Percentiles rank a stretch among this genome's conserved stretches.
Conservation (phyloP, 192 early-diverging fungal species). For the Gonapodya prolifera region DNA sequence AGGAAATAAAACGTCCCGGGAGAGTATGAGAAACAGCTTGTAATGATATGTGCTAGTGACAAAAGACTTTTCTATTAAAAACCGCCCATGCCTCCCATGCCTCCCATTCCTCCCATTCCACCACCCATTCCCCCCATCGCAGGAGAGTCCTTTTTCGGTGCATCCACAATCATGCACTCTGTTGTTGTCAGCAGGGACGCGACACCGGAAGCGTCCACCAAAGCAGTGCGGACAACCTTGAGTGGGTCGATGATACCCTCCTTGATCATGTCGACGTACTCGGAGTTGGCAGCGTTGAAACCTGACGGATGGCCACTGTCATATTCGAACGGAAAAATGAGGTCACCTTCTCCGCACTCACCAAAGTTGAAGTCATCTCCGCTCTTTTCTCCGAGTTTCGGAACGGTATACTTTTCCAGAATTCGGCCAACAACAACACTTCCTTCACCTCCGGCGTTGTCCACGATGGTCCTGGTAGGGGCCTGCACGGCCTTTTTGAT, state of each 20-base stretch:
- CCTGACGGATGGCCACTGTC: constrained; percentile 17
- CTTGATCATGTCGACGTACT: constrained; percentile 95
- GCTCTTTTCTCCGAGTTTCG: constrained; percentile 19
- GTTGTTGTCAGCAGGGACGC: constrained; percentile 95
- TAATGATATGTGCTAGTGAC: no score
- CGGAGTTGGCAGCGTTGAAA: constrained; percentile 82
- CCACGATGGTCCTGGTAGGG: constrained; percentile 86
- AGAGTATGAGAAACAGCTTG: no score
- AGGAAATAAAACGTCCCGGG: background rate
- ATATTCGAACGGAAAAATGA: background rate
- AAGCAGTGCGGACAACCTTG: constrained; percentile 97
- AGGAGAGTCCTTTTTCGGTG: constrained; percentile 57
- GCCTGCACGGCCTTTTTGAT: constrained; percentile 86
- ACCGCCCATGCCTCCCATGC: constrained; percentile 50
- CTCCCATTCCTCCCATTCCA: constrained; percentile 7
- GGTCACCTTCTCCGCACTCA: background rate
- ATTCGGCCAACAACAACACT: constrained; percentile 90
- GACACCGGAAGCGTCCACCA: constrained; percentile 94
- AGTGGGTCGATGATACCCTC: constrained; percentile 95
- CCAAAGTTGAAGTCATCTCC: constrained; percentile 71
- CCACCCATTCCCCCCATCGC: constrained; percentile 23
- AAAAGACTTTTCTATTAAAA: background rate
- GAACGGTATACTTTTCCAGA: constrained; percentile 55
- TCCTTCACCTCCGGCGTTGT: constrained; percentile 97
- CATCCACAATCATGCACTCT: constrained; percentile 97